Base-by-base conservation (phyloP, 1,284 basidiomycete genomes). In the Hortiboletus rubellus region DNA sequence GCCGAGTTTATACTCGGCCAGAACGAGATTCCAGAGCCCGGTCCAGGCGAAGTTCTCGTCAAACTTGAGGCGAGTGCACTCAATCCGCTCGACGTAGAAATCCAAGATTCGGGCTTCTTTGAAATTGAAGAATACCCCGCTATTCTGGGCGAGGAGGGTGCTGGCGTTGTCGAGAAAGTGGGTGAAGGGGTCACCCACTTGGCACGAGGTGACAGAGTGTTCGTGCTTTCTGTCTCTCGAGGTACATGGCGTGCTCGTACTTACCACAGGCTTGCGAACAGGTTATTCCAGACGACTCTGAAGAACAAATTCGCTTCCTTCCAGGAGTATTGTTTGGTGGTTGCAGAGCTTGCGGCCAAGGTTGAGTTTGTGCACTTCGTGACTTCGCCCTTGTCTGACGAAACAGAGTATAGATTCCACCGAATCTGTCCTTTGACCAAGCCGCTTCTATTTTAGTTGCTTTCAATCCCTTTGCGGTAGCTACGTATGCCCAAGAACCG, bases 341-440 rank as follows among this genome's bases (percentile, higher is more conserved):
- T 18, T 14, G 59, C 60, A 3, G 24, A 8, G 2, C 57, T 60
- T 24, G 36, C 46, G 11, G 45, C 10, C 46, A 43, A 60, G 43
- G 59, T 60, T 17, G n/a, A 30, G 3, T 6, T n/a, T 27, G 18
- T n/a, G 5, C 3, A 37, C n/a, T 37, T 22, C 3, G 5, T 41
- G 14, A 1, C 14, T 0, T 8, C 27, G 5, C 5, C 5, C 12
- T 40, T 30, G 34, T 34, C 48, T 49, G 30, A 62, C 34, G 12
- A 9, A 18, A 37, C 6, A 3, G n/a, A 8, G 46, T 12, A 10
- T 31, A 49, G 57, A 30, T 62, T n/a, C 60, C 60, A 24, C 37
- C 27, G 3, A 77, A 75, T 36, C 55, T 82, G n/a, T 74, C 79
- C 0, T 79, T 79, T 55, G 81, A 82, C 15, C 71, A 73, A 61